These are phyloP conservation scores for Leavenworthia alabamica DNA, from an alignment of 345 rosid species.

Conservation along the genomic window DNA sequence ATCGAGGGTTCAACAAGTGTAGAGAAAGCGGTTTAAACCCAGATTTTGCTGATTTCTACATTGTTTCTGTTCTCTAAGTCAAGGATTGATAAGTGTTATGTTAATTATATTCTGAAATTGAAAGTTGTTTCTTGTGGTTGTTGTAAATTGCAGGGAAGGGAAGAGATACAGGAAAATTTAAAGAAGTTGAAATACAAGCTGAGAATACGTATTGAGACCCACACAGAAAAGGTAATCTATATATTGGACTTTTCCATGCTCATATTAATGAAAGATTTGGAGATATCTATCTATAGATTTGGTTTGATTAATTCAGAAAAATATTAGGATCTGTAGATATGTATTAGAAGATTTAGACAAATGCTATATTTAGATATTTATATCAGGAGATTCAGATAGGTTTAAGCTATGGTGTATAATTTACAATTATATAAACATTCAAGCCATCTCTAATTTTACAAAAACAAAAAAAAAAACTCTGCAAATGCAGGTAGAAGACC, in stretches of 20 bases:
- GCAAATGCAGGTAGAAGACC: no score
- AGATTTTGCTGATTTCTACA: no score
- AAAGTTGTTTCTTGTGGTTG: slow-evolving; percentile 4
- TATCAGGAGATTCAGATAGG: neutral
- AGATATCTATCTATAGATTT: neutral
- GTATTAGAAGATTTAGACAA: neutral
- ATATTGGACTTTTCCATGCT: neutral
- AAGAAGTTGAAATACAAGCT: slow-evolving; percentile 46
- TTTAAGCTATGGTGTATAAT: neutral
- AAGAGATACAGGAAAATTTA: slow-evolving; percentile 38
- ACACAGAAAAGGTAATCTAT: slow-evolving; percentile 50
- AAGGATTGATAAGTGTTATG: neutral
- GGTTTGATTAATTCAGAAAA: neutral
- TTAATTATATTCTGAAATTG: neutral
- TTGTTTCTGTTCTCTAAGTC: neutral
- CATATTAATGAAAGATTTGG: neutral
- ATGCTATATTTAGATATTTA: neutral
- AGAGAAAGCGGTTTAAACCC: no score
- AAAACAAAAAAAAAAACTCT: no score
- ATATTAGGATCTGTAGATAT: neutral
- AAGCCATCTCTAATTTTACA: neutral
- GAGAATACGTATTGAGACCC: slow-evolving; percentile 42
- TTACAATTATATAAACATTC: neutral
- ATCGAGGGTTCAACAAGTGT: no score
- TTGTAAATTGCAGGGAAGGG: slow-evolving; percentile 45